Evolutionary conservation across 768 basidiomycete genomes (phyloP), one percentile per base, ranked within the genome.

Genomic region (Exsudoporus frostii): DNA sequence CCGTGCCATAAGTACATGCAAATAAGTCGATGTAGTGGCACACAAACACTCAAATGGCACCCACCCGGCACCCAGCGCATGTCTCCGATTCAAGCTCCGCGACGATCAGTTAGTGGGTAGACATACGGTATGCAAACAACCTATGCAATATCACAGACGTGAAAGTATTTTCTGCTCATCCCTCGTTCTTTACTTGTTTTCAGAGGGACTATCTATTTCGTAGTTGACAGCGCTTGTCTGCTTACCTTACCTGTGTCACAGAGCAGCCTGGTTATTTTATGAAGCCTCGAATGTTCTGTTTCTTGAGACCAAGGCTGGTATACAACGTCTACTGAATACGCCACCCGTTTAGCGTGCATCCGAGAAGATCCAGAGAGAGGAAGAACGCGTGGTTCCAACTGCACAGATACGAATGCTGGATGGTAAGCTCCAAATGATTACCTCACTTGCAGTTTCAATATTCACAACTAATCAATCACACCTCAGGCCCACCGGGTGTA

Each of bases 31-130:
- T n/a, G n/a, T n/a, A n/a, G n/a, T n/a, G n/a, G 51, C 14, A n/a
- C n/a, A 50, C 39, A 57, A 59, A 61, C 9, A 53, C 22, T n/a
- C n/a, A n/a, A n/a, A n/a, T n/a, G n/a, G 45, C 40, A 39, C 45
- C 54, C 38, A 60, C 50, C 27, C 9, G 27, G 9, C 27, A 27
- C 19, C 9, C 45, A 22, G 33, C 7, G 7, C 19, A 14, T 9
- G 15, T n/a, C n/a, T n/a, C n/a, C n/a, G n/a, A n/a, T n/a, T n/a
- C n/a, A n/a, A n/a, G n/a, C n/a, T n/a, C n/a, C n/a, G n/a, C n/a
- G n/a, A n/a, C n/a, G n/a, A n/a, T n/a, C n/a, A n/a, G n/a, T n/a
- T n/a, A n/a, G n/a, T n/a, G n/a, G n/a, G n/a, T n/a, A n/a, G n/a
- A n/a, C n/a, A n/a, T n/a, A n/a, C n/a, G n/a, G n/a, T n/a, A n/a